Evolutionary conservation across 169 alveolate genomes (phyloP), one percentile per base, ranked within the genome.

Genomic region (Plasmodium cynomolgi): DNA sequence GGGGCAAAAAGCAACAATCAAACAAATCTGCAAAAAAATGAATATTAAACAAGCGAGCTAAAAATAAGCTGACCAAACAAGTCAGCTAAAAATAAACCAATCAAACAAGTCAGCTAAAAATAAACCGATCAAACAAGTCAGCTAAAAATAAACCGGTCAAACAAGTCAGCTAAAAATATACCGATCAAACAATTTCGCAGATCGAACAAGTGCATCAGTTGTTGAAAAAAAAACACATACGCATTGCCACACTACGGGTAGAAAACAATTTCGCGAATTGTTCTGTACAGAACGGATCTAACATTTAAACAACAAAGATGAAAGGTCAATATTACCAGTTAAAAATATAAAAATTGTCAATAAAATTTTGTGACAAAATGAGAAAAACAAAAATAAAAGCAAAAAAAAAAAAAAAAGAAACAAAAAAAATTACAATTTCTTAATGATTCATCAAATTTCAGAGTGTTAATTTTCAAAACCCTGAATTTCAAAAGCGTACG

Each of bases 221-320:
- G 73, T 3, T 5, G n/a, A 20, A 37, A 31, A 71, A 68, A 23
- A 23, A 80, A 17, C 33, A 23, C 34, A 58, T 7, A 23, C 3
- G 23, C 74, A 58, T 17, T n/a, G 13, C 23, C 31, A 58, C 74
- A 81, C 54, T 23, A 83, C 26, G 33, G 44, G 47, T 83, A 83
- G 82, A 31, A 83, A 58, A 83, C 83, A 83, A 83, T 68, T 83
- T 29, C 29, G 50, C 77, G 80, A 11, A 31, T 23, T 50, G 15
- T 54, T 41, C 85, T 39, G 17, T 54, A 29, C 37, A 81, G 5
- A 26, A 71, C 71, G 68, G 92, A 37, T 68, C 68, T 83, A 34
- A 79, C 17, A 44, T 44, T 44, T 79, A 23, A 15, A 41, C 84
- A 82, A 82, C 91, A 54, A 31, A 56, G 39, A 82, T n/a, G 37